Evolutionary conservation across 2,329 filamentous ascomycete genomes (phyloP), one percentile per base, ranked within the genome.

Genomic region (Paracorniculantispora psalliotae): DNA sequence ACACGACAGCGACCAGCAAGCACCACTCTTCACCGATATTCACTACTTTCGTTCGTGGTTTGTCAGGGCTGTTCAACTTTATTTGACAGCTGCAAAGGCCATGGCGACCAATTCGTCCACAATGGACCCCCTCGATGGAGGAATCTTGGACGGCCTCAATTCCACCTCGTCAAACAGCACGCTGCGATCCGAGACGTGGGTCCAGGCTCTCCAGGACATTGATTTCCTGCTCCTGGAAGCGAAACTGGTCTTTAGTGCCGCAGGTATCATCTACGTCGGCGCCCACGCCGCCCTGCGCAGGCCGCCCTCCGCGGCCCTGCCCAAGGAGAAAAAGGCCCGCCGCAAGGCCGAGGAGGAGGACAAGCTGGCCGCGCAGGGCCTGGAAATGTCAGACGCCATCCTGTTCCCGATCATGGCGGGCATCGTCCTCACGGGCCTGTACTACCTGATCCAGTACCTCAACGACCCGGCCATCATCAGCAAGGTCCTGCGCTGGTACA

Each of bases 371-470:
- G n/a, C 71, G 2, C 83, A 64, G 75, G 84, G 61, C 68, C 81
- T 86, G 9, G 72, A 74, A 59, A 86, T 89, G 1, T 86, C 83
- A 0, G 93, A 97, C 72, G 93, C 91, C 50, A 83, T 97, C 64
- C 72, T 96, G 66, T 90, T 97, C 63, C 94, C 93, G 1, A 65
- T 97, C 33, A 78, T 92, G 57, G 92, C 92, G 6, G 91, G 86
- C 2, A 68, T 79, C 10, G 85, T 88, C 1, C 82, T 97, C 9
- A 81, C 86, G 44, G 85, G 85, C 5, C 79, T 97, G 13, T 97
- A 97, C 76, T 87, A 92, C 66, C 79, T 96, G 61, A 91, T 97
- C 69, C 91, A 96, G 71, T 94, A 88, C 82, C 83, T 97, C 58
- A 80, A 93, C 64, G 90, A 96, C 67, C 87, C 92, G 1, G 80